Evolutionary conservation across 2,329 filamentous ascomycete genomes (phyloP), one percentile per base, ranked within the genome.

Genomic region (Didymella keratinophila): DNA sequence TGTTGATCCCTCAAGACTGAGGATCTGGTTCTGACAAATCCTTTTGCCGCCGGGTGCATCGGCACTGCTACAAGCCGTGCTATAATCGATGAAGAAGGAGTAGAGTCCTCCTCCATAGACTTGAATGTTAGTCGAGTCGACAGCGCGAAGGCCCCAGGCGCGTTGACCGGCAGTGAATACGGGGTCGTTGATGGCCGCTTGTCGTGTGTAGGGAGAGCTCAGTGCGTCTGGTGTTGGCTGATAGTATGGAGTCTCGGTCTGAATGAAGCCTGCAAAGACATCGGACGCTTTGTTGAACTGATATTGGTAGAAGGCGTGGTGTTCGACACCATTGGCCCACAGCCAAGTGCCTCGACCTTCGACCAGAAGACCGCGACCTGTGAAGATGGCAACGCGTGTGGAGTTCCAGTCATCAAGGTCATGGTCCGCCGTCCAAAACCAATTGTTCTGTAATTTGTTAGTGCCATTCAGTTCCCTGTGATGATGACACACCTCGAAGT

Each of bases 221-320:
- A 85, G 83, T 1, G 91, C 86, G 65, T 90, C 85, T 3, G 93
- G 92, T 78, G 92, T 92, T 73, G 89, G 86, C 81, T 96, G 91
- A 84, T 89, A 92, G 82, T 87, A 87, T 12, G 93, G 90, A 2
- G 93, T 97, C 80, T 98, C 94, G 6, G 91, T 91, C 80, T 97
- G 94, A 70, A 97, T 93, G 58, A 91, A 81, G 12, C 86, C 88
- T 81, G 95, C 89, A 80, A 90, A 97, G 65, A 96, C 84, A 73
- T 94, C 89, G 68, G 87, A 82, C 2, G 93, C 91, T 62, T 88
- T 88, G 74, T 84, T 81, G 71, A 97, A 81, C 44, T 97, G 91
- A 82, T 96, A 97, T 82, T 97, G 96, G 78, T 88, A 89, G 10
- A 88, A 72, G 63, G 82, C 79, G 67, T 81, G 82, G 71, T 89